phyloP scores from a whole-genome alignment of 202 grass and related monocot species.

The Musa balbisiana region DNA sequence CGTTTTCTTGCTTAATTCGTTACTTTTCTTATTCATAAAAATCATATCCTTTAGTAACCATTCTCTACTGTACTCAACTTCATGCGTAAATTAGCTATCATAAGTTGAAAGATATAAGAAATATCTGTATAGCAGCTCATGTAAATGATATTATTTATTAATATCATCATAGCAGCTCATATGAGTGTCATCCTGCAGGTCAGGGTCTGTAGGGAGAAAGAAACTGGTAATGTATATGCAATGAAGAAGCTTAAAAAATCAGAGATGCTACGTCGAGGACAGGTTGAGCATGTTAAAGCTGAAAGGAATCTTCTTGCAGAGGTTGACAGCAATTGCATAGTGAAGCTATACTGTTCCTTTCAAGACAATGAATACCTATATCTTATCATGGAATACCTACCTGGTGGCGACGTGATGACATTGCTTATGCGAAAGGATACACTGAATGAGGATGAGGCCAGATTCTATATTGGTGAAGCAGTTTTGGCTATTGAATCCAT shows the following conservation, averaged over 20 bases:
- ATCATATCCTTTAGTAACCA: too few relatives aligned
- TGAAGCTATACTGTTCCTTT: conserved; percentile 46
- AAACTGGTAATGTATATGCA: conserved; percentile 30
- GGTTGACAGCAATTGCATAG: conserved; percentile 40
- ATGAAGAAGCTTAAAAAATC: conserved; percentile 55
- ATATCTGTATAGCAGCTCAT: too few relatives aligned
- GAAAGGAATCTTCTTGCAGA: conserved; percentile 44
- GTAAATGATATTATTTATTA: not conserved
- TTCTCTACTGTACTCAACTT: too few relatives aligned
- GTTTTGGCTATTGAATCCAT: conserved; percentile 48
- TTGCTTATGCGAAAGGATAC: conserved; percentile 36
- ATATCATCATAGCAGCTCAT: not conserved
- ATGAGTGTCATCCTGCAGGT: conserved; percentile 18
- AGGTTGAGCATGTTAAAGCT: conserved; percentile 50
- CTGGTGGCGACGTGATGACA: conserved; percentile 44
- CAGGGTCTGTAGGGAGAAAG: conserved; percentile 36
- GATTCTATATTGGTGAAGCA: conserved; percentile 40
- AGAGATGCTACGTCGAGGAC: conserved; percentile 45
- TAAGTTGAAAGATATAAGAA: too few relatives aligned
- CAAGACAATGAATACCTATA: conserved; percentile 44
- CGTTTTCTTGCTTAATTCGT: too few relatives aligned
- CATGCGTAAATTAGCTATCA: too few relatives aligned
- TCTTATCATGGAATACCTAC: conserved; percentile 46
- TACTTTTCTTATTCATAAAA: too few relatives aligned
- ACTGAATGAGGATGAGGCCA: conserved; percentile 30